Conservation (phyloP, 2,329 filamentous ascomycete species). For the Colletotrichum lindemuthianum region DNA sequence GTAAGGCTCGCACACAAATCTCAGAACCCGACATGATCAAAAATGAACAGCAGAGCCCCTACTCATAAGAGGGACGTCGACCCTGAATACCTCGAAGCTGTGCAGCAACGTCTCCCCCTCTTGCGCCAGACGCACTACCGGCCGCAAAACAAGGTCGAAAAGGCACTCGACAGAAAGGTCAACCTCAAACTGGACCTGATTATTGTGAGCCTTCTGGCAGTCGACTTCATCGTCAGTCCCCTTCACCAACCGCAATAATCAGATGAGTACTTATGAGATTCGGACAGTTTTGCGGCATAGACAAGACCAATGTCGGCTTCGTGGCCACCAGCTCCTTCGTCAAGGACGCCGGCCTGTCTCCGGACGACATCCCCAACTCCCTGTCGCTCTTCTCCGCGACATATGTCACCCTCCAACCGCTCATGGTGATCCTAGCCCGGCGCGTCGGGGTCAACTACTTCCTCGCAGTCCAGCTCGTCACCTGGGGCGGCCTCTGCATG, state of each 20-base stretch:
- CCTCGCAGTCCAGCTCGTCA: slow-evolving; percentile 32
- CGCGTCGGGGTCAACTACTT: slow-evolving; percentile 37
- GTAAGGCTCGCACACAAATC: background rate
- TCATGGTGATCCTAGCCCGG: slow-evolving; percentile 38
- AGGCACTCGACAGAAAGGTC: slow-evolving; percentile 31
- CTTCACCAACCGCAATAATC: background rate
- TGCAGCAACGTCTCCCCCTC: background rate
- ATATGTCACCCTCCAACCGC: slow-evolving; percentile 39
- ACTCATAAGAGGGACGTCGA: slow-evolving; percentile 10
- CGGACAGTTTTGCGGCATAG: slow-evolving; percentile 38
- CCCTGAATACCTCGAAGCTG: slow-evolving; percentile 22
- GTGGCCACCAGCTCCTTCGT: slow-evolving; percentile 39
- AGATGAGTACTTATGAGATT: background rate
- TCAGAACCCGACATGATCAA: background rate
- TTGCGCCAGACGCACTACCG: slow-evolving; percentile 23
- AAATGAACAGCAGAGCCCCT: background rate
- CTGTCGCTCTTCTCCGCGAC: slow-evolving; percentile 39
- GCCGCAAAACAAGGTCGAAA: slow-evolving; percentile 33
- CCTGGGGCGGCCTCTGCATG: slow-evolving; percentile 39
- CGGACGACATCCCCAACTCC: slow-evolving; percentile 39
- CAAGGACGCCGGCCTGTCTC: slow-evolving; percentile 37
- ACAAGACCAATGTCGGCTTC: slow-evolving; percentile 40
- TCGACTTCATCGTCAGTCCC: slow-evolving; percentile 37
- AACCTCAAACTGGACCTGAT: slow-evolving; percentile 36
- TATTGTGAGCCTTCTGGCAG: slow-evolving; percentile 31